A percentile compares a stretch with the other conserved stretches of the same genome.
phyloP scores from a whole-genome alignment of 495 filamentous ascomycete genomes.

The Pyronema omphalodes region DNA sequence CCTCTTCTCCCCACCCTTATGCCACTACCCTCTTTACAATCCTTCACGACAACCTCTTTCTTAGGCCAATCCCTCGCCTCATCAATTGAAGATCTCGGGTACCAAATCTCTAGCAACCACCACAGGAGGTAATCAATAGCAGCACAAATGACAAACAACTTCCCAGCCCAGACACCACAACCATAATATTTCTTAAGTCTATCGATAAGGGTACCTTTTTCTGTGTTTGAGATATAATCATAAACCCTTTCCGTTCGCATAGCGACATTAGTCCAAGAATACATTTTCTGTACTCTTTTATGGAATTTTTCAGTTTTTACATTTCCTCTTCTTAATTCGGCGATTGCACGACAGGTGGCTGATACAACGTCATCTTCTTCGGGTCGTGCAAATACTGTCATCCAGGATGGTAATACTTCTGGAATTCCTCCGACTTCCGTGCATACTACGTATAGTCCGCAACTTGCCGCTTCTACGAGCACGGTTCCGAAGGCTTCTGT shows the following conservation, averaged over 20 bases:
- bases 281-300: constrained; percentile 93
- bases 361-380: constrained; percentile 80
- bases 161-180: constrained; percentile 99
- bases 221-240: constrained; percentile 48
- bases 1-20: background rate
- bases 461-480: constrained; percentile 88
- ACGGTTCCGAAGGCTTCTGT: constrained; percentile 97
- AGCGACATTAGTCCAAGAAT: constrained; percentile 92
- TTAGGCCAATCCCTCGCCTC: constrained; percentile 79
- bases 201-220: constrained; percentile 56
- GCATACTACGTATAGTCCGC: constrained; percentile 88
- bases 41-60: constrained; percentile 29
- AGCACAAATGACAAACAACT: constrained; percentile 86
- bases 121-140: constrained; percentile 86
- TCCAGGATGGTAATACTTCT: constrained; percentile 79
- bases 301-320: constrained; percentile 88
- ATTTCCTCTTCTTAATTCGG: constrained; percentile 56
- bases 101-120: constrained; percentile 52
- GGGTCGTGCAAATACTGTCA: constrained; percentile 84
- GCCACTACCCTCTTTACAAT: background rate
- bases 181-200: constrained; percentile 90
- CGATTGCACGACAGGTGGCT: constrained; percentile 68
- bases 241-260: constrained; percentile 87
- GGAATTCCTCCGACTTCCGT: constrained; percentile 93
- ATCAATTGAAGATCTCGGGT: constrained; percentile 69